Evolutionary conservation across 495 filamentous ascomycete genomes (phyloP), one percentile per base, ranked within the genome.

Genomic region (Cryomyces minteri): DNA sequence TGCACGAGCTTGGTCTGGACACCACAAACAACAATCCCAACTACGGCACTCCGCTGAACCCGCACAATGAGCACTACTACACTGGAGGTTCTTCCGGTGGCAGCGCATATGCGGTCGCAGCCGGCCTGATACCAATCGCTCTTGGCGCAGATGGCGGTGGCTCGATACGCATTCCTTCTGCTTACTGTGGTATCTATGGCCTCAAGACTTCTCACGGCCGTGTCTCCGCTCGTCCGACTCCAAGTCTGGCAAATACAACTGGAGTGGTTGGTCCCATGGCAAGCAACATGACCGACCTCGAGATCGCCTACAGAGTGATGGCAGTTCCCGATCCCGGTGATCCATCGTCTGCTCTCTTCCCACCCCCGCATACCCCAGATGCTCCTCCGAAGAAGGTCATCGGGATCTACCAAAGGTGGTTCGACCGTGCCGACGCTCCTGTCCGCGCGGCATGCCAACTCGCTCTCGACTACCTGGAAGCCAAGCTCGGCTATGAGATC

Each of bases 21-120:
- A 85, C 79, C 6, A 84, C 76, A 28, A 86, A 87, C 60, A 86
- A 84, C 64, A 88, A 92, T 50, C 81, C 82, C 18, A 73, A 72
- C 43, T 71, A 72, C 52, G 87, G 88, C 12, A 94, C 86, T 0
- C 82, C 88, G 0, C 62, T 69, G 4, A 96, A 96, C 61, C 90
- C 88, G 39, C 75, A 85, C 54, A 87, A 92, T 57, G 58, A 62
- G 0, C 52, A 67, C 4, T 94, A 87, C 66, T 95, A 92, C 62
- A 78, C 82, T 29, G 88, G 88, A 30, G 88, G 88, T 11, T 92
- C 84, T 0, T 93, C 87, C 0, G 82, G 85, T 5, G 88, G 88
- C 4, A 76, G 77, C 28, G 88, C 74, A 1, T 94, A 88, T 45
- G 76, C 81, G 37, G 74, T 94, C 32, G 67, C 73, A 7, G 68